Conservation (phyloP, 2,329 filamentous ascomycete genomes). For the Hypomyces perniciosus region DNA sequence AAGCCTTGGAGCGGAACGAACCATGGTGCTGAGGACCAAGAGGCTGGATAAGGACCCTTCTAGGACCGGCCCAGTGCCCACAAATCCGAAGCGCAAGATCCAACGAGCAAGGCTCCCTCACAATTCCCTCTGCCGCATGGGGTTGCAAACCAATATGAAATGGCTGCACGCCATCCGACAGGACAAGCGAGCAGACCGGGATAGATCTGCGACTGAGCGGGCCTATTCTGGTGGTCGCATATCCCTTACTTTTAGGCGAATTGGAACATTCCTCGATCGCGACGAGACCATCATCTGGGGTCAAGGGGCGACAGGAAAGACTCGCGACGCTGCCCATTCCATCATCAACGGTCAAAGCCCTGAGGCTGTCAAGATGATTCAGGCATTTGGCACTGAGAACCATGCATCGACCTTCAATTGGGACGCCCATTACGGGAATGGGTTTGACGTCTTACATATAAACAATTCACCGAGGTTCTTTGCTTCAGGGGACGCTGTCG, state of each 20-base stretch:
- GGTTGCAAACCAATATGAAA: constrained; percentile 70
- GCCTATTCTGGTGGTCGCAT: constrained; percentile 74
- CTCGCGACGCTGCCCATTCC: constrained; percentile 47
- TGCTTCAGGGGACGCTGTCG: constrained; percentile 38
- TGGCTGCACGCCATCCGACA: constrained; percentile 92
- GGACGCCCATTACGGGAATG: constrained; percentile 66
- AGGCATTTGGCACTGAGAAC: constrained; percentile 82
- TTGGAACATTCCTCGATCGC: constrained; percentile 74
- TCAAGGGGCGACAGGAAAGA: constrained; percentile 74
- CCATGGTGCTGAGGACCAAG: constrained; percentile 85
- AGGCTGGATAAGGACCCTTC: constrained; percentile 43
- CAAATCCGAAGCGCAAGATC: constrained; percentile 42
- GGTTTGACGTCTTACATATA: constrained; percentile 78
- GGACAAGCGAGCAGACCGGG: constrained; percentile 66
- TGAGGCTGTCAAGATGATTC: constrained; percentile 63
- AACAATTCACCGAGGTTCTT: constrained; percentile 46
- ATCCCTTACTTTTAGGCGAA: constrained; percentile 83
- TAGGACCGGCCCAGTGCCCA: constrained; percentile 9
- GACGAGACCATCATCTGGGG: constrained; percentile 75
- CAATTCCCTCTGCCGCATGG: constrained; percentile 82
- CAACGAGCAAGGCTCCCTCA: constrained; percentile 74
- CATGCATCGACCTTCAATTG: constrained; percentile 66
- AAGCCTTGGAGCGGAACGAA: constrained; percentile 84
- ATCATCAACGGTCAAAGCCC: constrained; percentile 65
- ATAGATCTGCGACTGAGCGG: constrained; percentile 65